These are phyloP conservation scores for Handroanthus guayacan DNA, from an alignment of 257 asterid species.

Conservation along the genomic window DNA sequence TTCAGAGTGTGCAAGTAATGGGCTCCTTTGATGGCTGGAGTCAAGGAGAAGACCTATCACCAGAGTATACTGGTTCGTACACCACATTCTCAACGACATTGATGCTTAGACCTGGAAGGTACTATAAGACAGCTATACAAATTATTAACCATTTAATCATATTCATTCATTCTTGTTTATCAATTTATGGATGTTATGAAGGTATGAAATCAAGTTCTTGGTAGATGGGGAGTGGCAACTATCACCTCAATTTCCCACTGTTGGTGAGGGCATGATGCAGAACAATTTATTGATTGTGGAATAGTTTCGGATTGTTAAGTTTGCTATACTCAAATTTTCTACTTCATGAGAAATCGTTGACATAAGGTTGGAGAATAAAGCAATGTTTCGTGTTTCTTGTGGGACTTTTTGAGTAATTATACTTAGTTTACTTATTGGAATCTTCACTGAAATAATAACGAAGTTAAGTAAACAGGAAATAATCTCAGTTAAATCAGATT, in stretches of 20 bases:
- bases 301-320: slow-evolving; percentile 41
- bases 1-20: slow-evolving; percentile 77
- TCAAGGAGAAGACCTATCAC: slow-evolving; percentile 83
- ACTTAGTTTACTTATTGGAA: too few species aligned
- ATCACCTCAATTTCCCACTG: slow-evolving; percentile 72
- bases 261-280: slow-evolving; percentile 80
- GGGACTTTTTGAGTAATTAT: too few species aligned
- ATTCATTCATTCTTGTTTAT: slow-evolving; percentile 11
- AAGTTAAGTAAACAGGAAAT: too few species aligned
- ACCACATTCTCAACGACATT: slow-evolving; percentile 76
- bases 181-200: slow-evolving; percentile 31
- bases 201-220: slow-evolving; percentile 86
- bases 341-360: too few species aligned
- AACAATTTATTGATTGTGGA: slow-evolving; percentile 83
- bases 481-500: too few species aligned
- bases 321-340: slow-evolving; percentile 1
- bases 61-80: slow-evolving; percentile 74
- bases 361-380: too few species aligned
- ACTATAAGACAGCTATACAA: slow-evolving; percentile 18
- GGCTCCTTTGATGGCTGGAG: slow-evolving; percentile 96
- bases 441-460: too few species aligned
- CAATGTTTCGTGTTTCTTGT: too few species aligned
- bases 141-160: slow-evolving; percentile 10
- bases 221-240: slow-evolving; percentile 87
- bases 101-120: slow-evolving; percentile 94